phyloP scores from a whole-genome alignment of 768 basidiomycete species.

The Rhodocollybia butyracea region DNA sequence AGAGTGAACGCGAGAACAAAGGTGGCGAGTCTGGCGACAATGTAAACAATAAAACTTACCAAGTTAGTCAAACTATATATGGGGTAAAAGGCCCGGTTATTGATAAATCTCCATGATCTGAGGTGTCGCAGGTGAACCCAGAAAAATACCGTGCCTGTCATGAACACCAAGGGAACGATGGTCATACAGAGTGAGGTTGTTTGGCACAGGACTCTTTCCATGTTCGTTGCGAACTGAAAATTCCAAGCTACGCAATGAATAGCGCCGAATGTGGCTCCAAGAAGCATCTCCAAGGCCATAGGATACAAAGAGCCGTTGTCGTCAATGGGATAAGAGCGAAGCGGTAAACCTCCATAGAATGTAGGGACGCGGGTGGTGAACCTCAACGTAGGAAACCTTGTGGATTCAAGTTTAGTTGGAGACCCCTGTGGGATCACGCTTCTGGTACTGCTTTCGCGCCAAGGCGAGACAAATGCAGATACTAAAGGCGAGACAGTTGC shows the following conservation, averaged over 20 bases:
- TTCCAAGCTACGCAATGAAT: background rate
- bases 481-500: no score
- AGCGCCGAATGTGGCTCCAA: background rate
- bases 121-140: background rate
- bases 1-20: background rate
- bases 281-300: background rate
- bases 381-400: no score
- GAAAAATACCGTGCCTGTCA: background rate
- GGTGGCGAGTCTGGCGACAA: background rate
- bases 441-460: no score
- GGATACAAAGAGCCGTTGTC: background rate
- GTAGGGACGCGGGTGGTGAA: background rate
- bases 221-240: no score
- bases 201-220: background rate
- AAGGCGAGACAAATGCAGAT: no score
- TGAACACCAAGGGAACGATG: background rate
- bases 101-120: background rate
- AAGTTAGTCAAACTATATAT: background rate
- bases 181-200: background rate
- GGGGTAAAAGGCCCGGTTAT: background rate
- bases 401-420: no score
- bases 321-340: background rate
- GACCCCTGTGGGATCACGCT: no score
- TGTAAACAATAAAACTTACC: background rate
- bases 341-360: background rate